Percentiles rank a stretch among this genome's conserved stretches.
phyloP scores from a whole-genome alignment of 768 basidiomycete genomes.

The Lactarius trivialis region DNA sequence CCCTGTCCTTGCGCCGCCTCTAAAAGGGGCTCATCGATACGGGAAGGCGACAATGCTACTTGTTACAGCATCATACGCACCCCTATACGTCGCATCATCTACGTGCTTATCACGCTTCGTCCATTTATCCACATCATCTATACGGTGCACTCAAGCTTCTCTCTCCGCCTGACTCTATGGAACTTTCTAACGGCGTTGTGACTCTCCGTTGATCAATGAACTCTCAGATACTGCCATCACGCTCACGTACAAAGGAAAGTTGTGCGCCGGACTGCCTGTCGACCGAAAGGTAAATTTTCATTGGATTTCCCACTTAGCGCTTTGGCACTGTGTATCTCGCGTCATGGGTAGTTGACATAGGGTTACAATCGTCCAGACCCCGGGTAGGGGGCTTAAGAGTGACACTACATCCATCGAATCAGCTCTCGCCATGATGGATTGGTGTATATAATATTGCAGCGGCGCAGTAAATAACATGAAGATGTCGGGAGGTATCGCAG shows the following conservation, averaged over 20 bases:
- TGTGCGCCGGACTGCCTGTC: neutral
- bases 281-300: neutral
- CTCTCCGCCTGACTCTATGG: neutral
- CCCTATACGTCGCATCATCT: conserved; percentile 49
- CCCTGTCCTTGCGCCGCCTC: neutral
- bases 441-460: conserved; percentile 9
- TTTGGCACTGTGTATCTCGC: neutral
- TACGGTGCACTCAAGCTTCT: neutral
- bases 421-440: neutral
- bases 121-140: neutral
- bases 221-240: neutral
- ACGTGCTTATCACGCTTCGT: conserved; percentile 32
- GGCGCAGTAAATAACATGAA: conserved; percentile 9
- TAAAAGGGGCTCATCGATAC: conserved; percentile 42
- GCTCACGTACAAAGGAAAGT: neutral
- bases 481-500: conserved; percentile 17
- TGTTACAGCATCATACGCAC: conserved; percentile 59
- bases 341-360: neutral
- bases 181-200: neutral
- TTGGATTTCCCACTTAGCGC: neutral
- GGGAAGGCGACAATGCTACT: conserved; percentile 62
- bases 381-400: neutral
- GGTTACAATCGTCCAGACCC: neutral
- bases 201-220: too few relatives aligned
- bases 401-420: neutral